Evolutionary conservation across 768 basidiomycete species (phyloP), one percentile per base, ranked within the genome.

Genomic region (Naematelia aurantialba): DNA sequence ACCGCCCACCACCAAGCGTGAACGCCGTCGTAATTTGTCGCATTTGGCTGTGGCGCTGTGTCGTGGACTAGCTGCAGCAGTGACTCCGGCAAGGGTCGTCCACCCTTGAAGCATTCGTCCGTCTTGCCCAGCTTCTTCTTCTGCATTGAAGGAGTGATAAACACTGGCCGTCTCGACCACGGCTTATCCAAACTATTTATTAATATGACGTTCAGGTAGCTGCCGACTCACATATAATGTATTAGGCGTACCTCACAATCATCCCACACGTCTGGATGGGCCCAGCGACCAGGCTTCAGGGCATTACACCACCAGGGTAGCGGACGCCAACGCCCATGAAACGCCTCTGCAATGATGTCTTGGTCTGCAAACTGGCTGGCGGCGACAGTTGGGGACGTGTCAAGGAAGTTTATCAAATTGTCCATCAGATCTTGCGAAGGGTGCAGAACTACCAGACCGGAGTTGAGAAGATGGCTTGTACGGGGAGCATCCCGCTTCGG

Each of bases 301-400:
- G 91, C 92, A 68, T 99, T 99, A 42, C 59, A 63, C 62, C 69
- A 68, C 71, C 74, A 76, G 22, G 73, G 70, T 21, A 76, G 45
- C 2, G 64, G 62, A 57, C 61, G 58, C 77, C 75, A 75, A 51
- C 59, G 59, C 17, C 87, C 87, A 56, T 81, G 77, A 80, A 94
- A 98, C 71, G 85, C 84, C 29, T 82, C 83, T 1, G 92, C 83
- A 29, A 97, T 83, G 29, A 96, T 82, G 67, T 99, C 94, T 76
- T 99, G 94, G 76, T 99, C 94, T 0, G 91, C 86, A 75, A 97
- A 96, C n/a, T 75, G 76, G 79, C 82, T 86, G 0, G 79, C 79
- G 2, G 81, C 59, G 5, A 88, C 79, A 10, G 81, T 79, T 2
- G 83, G 82, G 8, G 83, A 83, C 3, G 79, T 82, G 55, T 79